Evolutionary conservation across 257 asterid species (phyloP).

Genomic region (Nicotiana obtusifolia): DNA sequence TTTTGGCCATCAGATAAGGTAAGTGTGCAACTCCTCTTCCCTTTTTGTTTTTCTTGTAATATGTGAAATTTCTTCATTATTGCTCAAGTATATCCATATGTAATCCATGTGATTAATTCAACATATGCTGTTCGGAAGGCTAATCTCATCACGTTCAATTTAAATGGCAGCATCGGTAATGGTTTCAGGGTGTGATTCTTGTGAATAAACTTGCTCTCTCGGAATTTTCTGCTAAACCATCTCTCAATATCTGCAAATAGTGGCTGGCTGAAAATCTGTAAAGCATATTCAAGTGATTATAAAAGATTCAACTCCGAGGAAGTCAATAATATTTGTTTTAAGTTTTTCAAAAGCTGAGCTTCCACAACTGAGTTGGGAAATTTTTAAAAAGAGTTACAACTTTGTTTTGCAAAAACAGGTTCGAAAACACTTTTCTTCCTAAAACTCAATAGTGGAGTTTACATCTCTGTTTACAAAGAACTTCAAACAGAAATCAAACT

Average conservation of each 20-base stretch:
- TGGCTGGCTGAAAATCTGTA: slow-evolving; percentile 71
- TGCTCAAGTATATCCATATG: neutral
- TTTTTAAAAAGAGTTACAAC: too few species aligned
- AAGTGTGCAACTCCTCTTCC: too few species aligned
- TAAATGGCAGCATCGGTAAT: slow-evolving; percentile 22
- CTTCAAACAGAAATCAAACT: too few species aligned
- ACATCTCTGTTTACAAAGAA: too few species aligned
- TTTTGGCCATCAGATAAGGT: too few species aligned
- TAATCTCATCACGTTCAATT: slow-evolving; percentile 41
- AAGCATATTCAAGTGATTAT: neutral
- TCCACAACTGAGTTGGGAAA: too few species aligned
- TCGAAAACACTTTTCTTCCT: too few species aligned
- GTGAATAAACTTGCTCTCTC: slow-evolving; percentile 29
- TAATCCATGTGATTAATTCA: slow-evolving; percentile 35
- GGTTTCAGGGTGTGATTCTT: slow-evolving; percentile 27
- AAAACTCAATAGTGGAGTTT: too few species aligned
- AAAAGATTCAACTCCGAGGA: neutral
- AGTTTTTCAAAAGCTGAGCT: too few species aligned
- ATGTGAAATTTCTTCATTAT: neutral
- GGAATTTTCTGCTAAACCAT: slow-evolving; percentile 35
- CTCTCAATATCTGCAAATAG: slow-evolving; percentile 52
- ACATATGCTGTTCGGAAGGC: slow-evolving; percentile 53
- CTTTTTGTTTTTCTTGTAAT: too few species aligned
- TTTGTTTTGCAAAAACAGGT: too few species aligned
- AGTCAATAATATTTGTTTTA: neutral